phyloP scores from a whole-genome alignment of 306 rosid species.

The Spatholobus suberectus region DNA sequence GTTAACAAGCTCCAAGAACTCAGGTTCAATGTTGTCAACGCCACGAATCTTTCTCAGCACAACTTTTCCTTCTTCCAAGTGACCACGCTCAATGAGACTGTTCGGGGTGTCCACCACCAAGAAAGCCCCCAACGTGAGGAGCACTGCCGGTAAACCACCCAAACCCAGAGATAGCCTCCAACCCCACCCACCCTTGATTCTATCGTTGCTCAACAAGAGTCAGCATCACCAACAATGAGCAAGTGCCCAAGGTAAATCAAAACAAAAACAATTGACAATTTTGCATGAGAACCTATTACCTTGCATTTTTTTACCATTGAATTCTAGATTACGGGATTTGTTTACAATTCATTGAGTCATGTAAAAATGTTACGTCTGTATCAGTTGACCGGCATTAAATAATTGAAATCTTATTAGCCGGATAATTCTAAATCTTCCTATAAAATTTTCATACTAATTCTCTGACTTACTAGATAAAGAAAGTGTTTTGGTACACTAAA shows the following conservation, averaged over 20 bases:
- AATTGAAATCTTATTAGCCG: background rate
- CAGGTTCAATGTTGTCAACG: constrained; percentile 73
- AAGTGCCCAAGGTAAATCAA: background rate
- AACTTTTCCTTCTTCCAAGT: constrained; percentile 74
- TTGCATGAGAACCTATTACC: background rate
- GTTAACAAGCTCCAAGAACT: constrained; percentile 74
- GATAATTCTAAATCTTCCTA: background rate
- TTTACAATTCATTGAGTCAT: background rate
- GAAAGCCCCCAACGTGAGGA: constrained; percentile 74
- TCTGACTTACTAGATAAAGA: too few relatives aligned
- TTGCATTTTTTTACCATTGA: background rate
- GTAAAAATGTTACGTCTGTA: background rate
- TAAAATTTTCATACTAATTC: too few relatives aligned
- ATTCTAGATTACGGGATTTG: background rate
- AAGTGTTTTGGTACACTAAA: too few relatives aligned
- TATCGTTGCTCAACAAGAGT: constrained; percentile 29
- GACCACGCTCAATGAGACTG: constrained; percentile 87
- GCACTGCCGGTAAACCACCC: constrained; percentile 80
- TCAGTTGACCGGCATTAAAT: too few relatives aligned
- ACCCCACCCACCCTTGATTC: constrained; percentile 89
- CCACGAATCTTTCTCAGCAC: constrained; percentile 76
- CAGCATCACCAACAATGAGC: background rate
- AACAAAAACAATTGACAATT: too few relatives aligned
- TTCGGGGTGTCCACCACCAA: constrained; percentile 90
- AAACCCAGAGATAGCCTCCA: constrained; percentile 92